Evolutionary conservation across 306 rosid species (phyloP), one percentile per base, ranked within the genome.

Genomic region (Cicer yamashitae): DNA sequence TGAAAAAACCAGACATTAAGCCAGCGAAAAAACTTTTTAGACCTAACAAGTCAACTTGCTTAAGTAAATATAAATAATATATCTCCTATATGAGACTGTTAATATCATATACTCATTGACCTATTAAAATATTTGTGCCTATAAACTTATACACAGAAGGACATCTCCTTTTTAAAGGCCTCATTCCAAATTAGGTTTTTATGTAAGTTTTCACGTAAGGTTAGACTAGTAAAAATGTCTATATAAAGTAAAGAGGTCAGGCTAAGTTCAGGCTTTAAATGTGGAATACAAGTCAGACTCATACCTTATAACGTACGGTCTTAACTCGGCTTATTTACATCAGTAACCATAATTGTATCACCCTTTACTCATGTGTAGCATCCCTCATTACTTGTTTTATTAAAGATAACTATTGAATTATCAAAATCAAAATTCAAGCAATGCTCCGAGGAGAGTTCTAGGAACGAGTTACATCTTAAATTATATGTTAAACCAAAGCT

Each of bases 331-430:
- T 14, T 30, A 59, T 25, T 59, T 1, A 13, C 43, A 59, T 0
- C 41, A 15, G 41, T 59, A 25, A 59, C 43, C 41, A 30, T 59
- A 59, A 25, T 58, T 59, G 3, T 34, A 72, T 25, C 48, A 18
- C 25, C 15, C 30, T 41, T 51, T 63, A 54, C 20, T 52, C 45
- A 8, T 10, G 50, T 25, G 69, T 45, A 13, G 37, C 70, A 59
- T 13, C 54, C 71, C 64, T 8, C 44, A 39, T 61, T 70, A 22
- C 12, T 69, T 59, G 34, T 68, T 46, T 56, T 58, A n/a, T 58
- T 37, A 37, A 14, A 17, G 14, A 76, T 34, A 9, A 45, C 38
- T 53, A 77, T 38, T 47, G 39, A n/a, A 62, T 54, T 18, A 79
- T 44, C 40, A 46, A 70, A 58, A 46, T 56, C n/a, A 18, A 20